Base-by-base conservation (phyloP, 225 moss, liverwort and hornwort species). In the Anthoceros angustus region DNA sequence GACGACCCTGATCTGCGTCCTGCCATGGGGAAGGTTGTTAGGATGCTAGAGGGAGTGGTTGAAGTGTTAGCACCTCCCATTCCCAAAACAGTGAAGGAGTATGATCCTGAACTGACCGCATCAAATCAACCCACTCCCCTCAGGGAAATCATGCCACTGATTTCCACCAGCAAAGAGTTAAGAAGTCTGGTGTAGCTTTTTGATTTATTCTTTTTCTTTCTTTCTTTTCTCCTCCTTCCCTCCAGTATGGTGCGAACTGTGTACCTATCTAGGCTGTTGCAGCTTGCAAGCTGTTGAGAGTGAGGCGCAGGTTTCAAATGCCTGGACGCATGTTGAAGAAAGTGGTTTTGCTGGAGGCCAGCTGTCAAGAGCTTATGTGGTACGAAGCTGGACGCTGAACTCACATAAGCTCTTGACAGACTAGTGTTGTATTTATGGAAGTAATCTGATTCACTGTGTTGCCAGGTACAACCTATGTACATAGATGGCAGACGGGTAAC, bases 1-100 rank as follows among this genome's bases (percentile, higher is more conserved):
- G 55, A 55, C 23, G 55, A 55, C 55, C 55, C 55, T 55, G 55
- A 55, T 23, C 55, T 55, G 55, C 55, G 55, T 55, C 55, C 55
- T 23, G 18, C 55, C 55, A 55, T 55, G 55, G 55, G 55, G 23
- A 55, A 55, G 23, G 55, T 55, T 55, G 55, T 55, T 55, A 55
- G 55, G 55, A 55, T 55, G 55, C 55, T 55, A 55, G 55, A 55
- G 23, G 55, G 55, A 55, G 55, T 55, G 55, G 55, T 55, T 18
- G 55, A 55, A 55, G 55, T 55, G n/a, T 23, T 23, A 5, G 55
- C 55, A 23, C 55, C 55, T 55, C 55, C 55, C 55, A 55, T 55
- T 55, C 55, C 55, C n/a, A 55, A 55, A 55, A 18, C 55, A 15
- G 10, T 55, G 55, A 55, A 55, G 55, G 55, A 55, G 55, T 55